Conservation (phyloP, 106 monocot species). For the Xerophyta viscosa region DNA sequence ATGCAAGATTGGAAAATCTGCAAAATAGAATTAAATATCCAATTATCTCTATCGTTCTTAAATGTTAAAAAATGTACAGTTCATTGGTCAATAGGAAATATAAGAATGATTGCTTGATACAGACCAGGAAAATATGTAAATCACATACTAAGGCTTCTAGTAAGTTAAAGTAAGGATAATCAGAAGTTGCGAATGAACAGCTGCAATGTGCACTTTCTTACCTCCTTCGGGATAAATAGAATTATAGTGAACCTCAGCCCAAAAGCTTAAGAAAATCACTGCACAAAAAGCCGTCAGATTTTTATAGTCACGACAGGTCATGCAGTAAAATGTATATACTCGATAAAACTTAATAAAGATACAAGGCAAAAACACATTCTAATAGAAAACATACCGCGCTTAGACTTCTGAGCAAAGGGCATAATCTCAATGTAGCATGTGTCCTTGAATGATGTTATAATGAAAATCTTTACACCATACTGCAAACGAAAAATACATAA, state of each 20-base stretch:
- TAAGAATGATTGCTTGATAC: background rate
- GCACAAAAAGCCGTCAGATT: background rate
- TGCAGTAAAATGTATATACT: too few relatives aligned
- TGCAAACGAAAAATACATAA: constrained; percentile 21
- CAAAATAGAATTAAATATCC: constrained; percentile 1
- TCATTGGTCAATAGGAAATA: too few relatives aligned
- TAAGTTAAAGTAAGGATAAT: too few relatives aligned
- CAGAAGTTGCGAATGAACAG: too few relatives aligned
- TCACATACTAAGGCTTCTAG: too few relatives aligned
- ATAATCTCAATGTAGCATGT: constrained; percentile 76
- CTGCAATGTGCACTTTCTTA: constrained; percentile 2
- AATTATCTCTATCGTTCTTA: background rate
- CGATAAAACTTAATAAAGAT: background rate
- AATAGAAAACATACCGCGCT: constrained; percentile 38
- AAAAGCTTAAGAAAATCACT: constrained; percentile 71
- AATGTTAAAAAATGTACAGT: too few relatives aligned
- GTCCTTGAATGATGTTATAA: constrained; percentile 76
- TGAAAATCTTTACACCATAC: constrained; percentile 78
- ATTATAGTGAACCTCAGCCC: constrained; percentile 80
- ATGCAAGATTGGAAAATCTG: constrained; percentile 44
- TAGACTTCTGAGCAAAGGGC: constrained; percentile 53
- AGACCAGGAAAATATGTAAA: background rate
- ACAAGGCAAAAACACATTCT: background rate
- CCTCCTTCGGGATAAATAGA: constrained; percentile 75
- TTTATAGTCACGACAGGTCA: too few relatives aligned